phyloP scores from a whole-genome alignment of 441 rosid species.

The Sinapis alba region DNA sequence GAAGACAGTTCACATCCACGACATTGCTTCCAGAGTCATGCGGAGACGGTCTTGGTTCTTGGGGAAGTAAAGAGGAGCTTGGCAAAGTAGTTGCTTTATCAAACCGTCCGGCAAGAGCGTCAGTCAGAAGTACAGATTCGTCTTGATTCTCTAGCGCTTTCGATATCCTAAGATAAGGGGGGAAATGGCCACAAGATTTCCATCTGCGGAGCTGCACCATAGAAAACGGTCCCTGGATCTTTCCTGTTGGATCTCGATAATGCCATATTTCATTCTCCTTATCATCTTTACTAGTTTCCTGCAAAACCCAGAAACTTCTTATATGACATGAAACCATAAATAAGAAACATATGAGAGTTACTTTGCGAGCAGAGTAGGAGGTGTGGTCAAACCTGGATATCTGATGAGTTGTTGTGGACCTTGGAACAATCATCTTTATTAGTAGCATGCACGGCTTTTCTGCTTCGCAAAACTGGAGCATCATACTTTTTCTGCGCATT shows the following conservation, averaged over 20 bases:
- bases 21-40: slow-evolving; percentile 32
- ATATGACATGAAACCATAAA: slow-evolving; percentile 40
- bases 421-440: slow-evolving; percentile 43
- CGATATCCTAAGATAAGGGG: slow-evolving; percentile 80
- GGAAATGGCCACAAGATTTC: slow-evolving; percentile 76
- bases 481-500: slow-evolving; percentile 41
- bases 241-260: slow-evolving; percentile 89
- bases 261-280: slow-evolving; percentile 76
- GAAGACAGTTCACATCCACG: slow-evolving; percentile 42
- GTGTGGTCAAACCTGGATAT: slow-evolving; percentile 40
- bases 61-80: slow-evolving; percentile 35
- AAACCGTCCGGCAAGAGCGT: slow-evolving; percentile 60
- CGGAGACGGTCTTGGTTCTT: slow-evolving; percentile 39
- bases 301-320: slow-evolving; percentile 33
- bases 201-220: slow-evolving; percentile 76
- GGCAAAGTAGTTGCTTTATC: slow-evolving; percentile 39
- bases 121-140: slow-evolving; percentile 74
- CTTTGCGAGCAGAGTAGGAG: slow-evolving; percentile 32
- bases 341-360: slow-evolving; percentile 42
- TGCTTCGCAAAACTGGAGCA: slow-evolving; percentile 41
- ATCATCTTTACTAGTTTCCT: slow-evolving; percentile 44
- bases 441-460: slow-evolving; percentile 36
- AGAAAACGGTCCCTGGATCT: slow-evolving; percentile 90
- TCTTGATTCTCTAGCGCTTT: slow-evolving; percentile 62
- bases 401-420: slow-evolving; percentile 44